Conservation (phyloP, 495 filamentous ascomycete genomes). For the Lasiosphaeris hirsuta region DNA sequence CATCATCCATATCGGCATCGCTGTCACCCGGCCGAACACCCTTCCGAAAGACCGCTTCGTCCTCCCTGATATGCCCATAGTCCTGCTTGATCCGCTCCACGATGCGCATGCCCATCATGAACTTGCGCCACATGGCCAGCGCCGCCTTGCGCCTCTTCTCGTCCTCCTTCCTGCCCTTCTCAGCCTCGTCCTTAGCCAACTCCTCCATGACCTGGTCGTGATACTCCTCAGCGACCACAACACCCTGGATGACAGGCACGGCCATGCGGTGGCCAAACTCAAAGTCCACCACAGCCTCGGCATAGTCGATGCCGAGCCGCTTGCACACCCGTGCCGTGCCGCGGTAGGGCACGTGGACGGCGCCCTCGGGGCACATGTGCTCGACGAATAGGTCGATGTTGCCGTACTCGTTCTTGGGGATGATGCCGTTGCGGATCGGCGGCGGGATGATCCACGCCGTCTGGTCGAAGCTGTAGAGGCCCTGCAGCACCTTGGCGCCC, state of each 20-base stretch:
- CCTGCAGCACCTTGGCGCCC: conserved; percentile 81
- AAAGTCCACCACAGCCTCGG: conserved; percentile 94
- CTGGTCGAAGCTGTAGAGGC: conserved; percentile 78
- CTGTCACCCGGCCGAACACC: conserved; percentile 11
- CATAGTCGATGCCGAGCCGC: conserved; percentile 79
- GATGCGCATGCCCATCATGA: conserved; percentile 80
- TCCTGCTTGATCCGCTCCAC: conserved; percentile 73
- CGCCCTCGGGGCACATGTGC: conserved; percentile 86
- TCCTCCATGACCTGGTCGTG: conserved; percentile 72
- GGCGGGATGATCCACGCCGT: conserved; percentile 92
- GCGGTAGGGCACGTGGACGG: conserved; percentile 75
- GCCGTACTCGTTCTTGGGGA: conserved; percentile 92
- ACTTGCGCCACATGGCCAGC: conserved; percentile 78
- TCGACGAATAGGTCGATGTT: conserved; percentile 96
- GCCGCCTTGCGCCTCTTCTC: conserved; percentile 74
- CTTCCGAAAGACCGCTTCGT: conserved; percentile 40
- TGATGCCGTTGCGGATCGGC: conserved; percentile 74
- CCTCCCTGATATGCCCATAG: conserved; percentile 58
- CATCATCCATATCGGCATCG: conserved; percentile 21
- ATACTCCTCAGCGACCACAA: conserved; percentile 81
- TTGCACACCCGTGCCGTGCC: conserved; percentile 78
- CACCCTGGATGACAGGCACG: conserved; percentile 84
- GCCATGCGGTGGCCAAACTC: conserved; percentile 93
- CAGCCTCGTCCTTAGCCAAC: conserved; percentile 76
- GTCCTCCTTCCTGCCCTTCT: conserved; percentile 73